phyloP scores from a whole-genome alignment of 208 protist genomes.

The Porcisia hertigi region DNA sequence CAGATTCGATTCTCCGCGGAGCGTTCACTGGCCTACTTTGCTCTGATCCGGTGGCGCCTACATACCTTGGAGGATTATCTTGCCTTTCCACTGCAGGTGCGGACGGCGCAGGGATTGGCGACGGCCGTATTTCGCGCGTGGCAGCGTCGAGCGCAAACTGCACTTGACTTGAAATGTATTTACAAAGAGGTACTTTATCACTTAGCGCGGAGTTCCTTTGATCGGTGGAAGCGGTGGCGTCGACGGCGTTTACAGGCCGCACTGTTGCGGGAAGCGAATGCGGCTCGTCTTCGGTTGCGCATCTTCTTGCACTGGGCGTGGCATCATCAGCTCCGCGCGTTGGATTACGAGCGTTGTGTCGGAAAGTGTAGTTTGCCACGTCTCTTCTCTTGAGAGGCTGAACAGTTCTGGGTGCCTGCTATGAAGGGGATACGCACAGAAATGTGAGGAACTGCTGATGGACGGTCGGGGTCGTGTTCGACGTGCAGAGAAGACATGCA shows the following conservation, averaged over 20 bases:
- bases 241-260: conserved; percentile 21
- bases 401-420: not conserved
- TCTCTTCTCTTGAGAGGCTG: not conserved
- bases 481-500: not conserved
- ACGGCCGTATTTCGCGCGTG: conserved; percentile 14
- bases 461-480: not conserved
- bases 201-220: conserved; percentile 17
- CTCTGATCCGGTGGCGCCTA: conserved; percentile 20
- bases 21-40: conserved; percentile 22
- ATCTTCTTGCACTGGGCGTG: conserved; percentile 24
- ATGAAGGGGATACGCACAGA: not conserved
- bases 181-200: conserved; percentile 15
- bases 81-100: conserved; percentile 15
- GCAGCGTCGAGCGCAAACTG: conserved; percentile 13
- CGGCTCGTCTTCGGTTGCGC: conserved; percentile 6
- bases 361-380: not conserved
- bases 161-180: conserved; percentile 10
- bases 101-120: conserved; percentile 12
- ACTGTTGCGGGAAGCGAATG: conserved; percentile 16
- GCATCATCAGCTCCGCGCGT: conserved; percentile 17
- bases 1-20: conserved; percentile 19
- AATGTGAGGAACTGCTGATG: not conserved
- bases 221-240: conserved; percentile 37
- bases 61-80: conserved; percentile 16
- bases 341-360: conserved; percentile 9